These are phyloP conservation scores for Aspergillus sp. DNA, from an alignment of 2,329 filamentous ascomycete genomes.

Conservation along the genomic window DNA sequence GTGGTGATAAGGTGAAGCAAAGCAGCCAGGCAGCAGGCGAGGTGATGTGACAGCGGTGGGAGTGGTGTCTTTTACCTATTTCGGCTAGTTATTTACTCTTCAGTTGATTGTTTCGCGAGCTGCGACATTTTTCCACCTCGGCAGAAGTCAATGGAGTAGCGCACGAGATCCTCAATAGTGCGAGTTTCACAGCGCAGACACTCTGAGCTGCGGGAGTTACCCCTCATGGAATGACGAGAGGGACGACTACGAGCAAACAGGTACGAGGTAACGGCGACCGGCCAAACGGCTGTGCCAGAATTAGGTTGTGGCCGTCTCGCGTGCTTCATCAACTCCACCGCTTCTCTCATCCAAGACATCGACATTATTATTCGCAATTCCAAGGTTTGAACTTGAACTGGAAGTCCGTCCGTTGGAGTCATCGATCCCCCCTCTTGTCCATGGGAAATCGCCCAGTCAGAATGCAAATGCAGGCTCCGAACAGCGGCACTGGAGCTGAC, in stretches of 20 bases:
- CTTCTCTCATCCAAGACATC: constrained; percentile 4
- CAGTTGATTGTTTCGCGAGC: background rate
- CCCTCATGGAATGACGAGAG: constrained; percentile 5
- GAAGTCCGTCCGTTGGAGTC: background rate
- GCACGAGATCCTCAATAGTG: background rate
- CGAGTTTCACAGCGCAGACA: background rate
- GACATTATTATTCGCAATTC: background rate
- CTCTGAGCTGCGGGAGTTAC: background rate
- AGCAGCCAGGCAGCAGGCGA: background rate
- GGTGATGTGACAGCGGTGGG: background rate
- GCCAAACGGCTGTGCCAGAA: background rate
- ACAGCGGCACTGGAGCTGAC: constrained; percentile 15
- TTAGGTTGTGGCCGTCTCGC: constrained; percentile 18
- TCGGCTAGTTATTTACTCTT: background rate
- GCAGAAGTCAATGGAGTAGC: background rate
- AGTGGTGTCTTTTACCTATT: background rate
- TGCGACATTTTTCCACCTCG: background rate
- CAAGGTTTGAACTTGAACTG: background rate
- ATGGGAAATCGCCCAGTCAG: constrained; percentile 8
- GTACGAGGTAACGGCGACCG: background rate
- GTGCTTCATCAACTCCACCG: constrained; percentile 10
- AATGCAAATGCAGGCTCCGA: constrained; percentile 10
- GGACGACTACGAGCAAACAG: background rate
- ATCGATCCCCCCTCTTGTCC: background rate
- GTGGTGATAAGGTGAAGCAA: background rate